Percentiles rank a stretch among this genome's conserved stretches.
phyloP scores from a whole-genome alignment of 805 yeast genomes.

The Yamadazyma insecticola region DNA sequence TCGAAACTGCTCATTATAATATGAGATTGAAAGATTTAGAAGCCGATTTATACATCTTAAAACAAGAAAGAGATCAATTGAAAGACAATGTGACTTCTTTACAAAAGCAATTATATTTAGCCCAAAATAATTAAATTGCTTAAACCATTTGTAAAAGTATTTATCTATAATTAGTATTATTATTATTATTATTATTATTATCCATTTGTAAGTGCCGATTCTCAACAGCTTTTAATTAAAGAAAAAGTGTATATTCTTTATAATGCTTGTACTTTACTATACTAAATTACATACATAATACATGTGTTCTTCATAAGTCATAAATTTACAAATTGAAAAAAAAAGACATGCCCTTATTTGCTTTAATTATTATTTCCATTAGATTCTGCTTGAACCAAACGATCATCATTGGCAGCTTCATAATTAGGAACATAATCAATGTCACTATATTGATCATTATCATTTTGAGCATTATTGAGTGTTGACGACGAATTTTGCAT shows the following conservation, averaged over 20 bases:
- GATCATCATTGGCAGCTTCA: slow-evolving; percentile 22
- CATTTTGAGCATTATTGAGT: slow-evolving; percentile 3
- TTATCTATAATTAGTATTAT: too few species aligned
- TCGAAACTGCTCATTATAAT: slow-evolving; percentile 54
- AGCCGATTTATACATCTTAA: slow-evolving; percentile 75
- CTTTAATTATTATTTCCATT: background rate
- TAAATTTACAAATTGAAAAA: too few species aligned
- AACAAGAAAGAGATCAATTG: slow-evolving; percentile 79
- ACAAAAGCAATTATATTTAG: slow-evolving; percentile 50
- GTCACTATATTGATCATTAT: slow-evolving; percentile 13
- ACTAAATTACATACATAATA: background rate
- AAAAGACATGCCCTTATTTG: too few species aligned
- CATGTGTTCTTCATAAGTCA: background rate
- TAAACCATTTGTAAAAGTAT: too few species aligned
- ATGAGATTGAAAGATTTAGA: slow-evolving; percentile 76
- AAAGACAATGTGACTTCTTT: slow-evolving; percentile 54
- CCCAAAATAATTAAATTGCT: slow-evolving; percentile 9
- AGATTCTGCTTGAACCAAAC: slow-evolving; percentile 12
- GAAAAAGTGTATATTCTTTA: too few species aligned
- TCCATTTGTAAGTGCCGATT: too few species aligned
- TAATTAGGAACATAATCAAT: slow-evolving; percentile 34
- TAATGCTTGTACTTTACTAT: too few species aligned
- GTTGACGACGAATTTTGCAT: too few species aligned
- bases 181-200: too few species aligned
- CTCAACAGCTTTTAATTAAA: too few species aligned